Evolutionary conservation across 1,139 yeast genomes (phyloP).

Genomic region (Lodderomyces beijingensis): DNA sequence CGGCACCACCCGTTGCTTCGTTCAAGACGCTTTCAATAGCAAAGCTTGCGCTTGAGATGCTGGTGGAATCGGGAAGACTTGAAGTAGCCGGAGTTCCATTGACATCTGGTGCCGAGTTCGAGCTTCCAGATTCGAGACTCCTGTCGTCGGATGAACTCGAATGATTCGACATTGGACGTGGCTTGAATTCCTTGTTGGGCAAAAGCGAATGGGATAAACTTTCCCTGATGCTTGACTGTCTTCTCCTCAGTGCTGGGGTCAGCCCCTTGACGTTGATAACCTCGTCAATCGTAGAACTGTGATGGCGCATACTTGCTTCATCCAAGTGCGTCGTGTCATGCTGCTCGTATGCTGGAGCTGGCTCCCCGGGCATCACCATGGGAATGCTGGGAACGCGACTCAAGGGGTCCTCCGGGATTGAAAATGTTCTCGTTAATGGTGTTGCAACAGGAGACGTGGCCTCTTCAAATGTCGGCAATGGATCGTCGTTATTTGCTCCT

Average conservation of each 20-base stretch:
- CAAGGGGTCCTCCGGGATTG: conserved; percentile 32
- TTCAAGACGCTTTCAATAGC: background rate
- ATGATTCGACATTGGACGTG: too few species aligned
- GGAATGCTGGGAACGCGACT: conserved; percentile 32
- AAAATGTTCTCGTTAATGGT: conserved; percentile 33
- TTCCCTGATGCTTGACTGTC: conserved; percentile 5
- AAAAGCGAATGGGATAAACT: conserved; percentile 10
- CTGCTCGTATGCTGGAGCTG: conserved; percentile 31
- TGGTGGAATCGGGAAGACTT: conserved; percentile 7
- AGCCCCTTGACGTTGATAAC: background rate
- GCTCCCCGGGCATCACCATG: conserved; percentile 19
- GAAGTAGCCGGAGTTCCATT: conserved; percentile 8
- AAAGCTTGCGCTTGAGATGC: conserved; percentile 4
- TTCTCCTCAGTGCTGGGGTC: conserved; percentile 3
- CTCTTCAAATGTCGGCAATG: conserved; percentile 58
- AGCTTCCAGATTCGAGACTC: conserved; percentile 3
- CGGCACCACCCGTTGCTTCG: background rate
- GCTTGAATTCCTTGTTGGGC: too few species aligned
- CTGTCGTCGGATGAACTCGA: conserved; percentile 4
- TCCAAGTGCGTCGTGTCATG: background rate
- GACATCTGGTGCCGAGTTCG: conserved; percentile 3
- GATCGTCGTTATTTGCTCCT: conserved; percentile 9
- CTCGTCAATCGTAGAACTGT: conserved; percentile 1
- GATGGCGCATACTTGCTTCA: background rate
- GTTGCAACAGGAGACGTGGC: conserved; percentile 30